These are phyloP conservation scores for Russula sp. DNA, from an alignment of 768 basidiomycete species.

Conservation along the genomic window DNA sequence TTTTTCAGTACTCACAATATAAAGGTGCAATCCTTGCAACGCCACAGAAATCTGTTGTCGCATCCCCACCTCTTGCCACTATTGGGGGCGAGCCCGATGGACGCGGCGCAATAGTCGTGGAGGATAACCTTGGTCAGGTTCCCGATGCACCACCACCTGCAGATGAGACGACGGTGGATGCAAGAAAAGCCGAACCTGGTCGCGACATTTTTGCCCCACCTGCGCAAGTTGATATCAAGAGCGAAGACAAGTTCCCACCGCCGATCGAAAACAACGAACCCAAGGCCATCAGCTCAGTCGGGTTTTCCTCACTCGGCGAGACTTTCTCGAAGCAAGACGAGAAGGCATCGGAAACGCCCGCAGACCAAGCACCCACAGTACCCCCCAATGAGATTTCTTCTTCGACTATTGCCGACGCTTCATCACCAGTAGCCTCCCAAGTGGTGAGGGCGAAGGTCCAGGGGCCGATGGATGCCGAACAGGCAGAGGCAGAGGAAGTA, in stretches of 20 bases:
- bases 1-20: conserved; percentile 52
- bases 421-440: background rate
- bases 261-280: conserved; percentile 6
- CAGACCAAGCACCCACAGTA: background rate
- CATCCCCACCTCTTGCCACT: conserved; percentile 33
- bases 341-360: background rate
- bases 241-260: conserved; percentile 26
- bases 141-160: conserved; percentile 19
- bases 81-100: conserved; percentile 49
- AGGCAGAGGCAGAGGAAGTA: conserved; percentile 31
- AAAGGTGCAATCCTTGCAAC: conserved; percentile 31
- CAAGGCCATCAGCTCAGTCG: conserved; percentile 8
- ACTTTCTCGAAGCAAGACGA: background rate
- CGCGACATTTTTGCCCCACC: conserved; percentile 60
- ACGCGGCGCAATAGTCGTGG: conserved; percentile 46
- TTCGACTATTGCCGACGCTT: background rate
- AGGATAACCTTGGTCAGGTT: conserved; percentile 32
- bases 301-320: background rate
- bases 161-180: conserved; percentile 34
- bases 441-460: conserved; percentile 15
- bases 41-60: conserved; percentile 30
- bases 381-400: background rate
- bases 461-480: conserved; percentile 29
- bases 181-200: conserved; percentile 63
- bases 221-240: conserved; percentile 42